phyloP scores from a whole-genome alignment of 2,329 filamentous ascomycete species.

The Colletotrichum salicis region DNA sequence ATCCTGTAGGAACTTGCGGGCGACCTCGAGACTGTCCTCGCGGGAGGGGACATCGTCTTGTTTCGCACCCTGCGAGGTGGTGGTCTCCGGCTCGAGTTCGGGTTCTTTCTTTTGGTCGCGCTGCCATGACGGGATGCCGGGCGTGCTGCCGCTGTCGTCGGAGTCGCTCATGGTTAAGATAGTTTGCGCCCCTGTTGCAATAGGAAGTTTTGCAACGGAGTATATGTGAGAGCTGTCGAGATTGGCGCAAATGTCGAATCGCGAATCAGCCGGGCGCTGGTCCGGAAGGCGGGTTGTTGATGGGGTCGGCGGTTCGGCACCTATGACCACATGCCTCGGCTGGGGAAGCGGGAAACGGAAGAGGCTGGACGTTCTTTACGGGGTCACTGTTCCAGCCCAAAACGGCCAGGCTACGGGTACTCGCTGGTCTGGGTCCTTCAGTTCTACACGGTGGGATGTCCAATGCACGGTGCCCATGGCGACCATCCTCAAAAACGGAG shows the following conservation, averaged over 20 bases:
- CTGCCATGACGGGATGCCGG: constrained; percentile 47
- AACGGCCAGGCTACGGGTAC: not conserved
- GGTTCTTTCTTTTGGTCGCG: constrained; percentile 35
- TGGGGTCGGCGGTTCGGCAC: constrained; percentile 25
- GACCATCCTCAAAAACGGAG: constrained; percentile 17
- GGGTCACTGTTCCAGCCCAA: not conserved
- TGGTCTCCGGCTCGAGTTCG: constrained; percentile 12
- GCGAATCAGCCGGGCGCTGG: not conserved
- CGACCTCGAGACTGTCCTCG: constrained; percentile 65
- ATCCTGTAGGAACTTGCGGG: constrained; percentile 80
- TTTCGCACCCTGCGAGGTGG: constrained; percentile 20
- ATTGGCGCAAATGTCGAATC: not conserved
- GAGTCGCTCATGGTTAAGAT: constrained; percentile 45
- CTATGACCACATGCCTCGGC: constrained; percentile 37
- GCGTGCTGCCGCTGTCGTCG: constrained; percentile 40
- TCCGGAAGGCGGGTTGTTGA: not conserved
- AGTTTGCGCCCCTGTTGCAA: not conserved
- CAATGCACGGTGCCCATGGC: constrained; percentile 30
- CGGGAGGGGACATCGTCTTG: constrained; percentile 21
- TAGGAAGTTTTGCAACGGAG: not conserved
- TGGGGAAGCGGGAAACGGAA: constrained; percentile 21
- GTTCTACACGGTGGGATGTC: constrained; percentile 3
- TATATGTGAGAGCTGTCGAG: not conserved
- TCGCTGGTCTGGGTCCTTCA: not conserved
- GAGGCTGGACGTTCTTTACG: constrained; percentile 15